These are phyloP conservation scores for Pisolithus tinctorius DNA, from an alignment of 768 basidiomycete species.

Conservation along the genomic window DNA sequence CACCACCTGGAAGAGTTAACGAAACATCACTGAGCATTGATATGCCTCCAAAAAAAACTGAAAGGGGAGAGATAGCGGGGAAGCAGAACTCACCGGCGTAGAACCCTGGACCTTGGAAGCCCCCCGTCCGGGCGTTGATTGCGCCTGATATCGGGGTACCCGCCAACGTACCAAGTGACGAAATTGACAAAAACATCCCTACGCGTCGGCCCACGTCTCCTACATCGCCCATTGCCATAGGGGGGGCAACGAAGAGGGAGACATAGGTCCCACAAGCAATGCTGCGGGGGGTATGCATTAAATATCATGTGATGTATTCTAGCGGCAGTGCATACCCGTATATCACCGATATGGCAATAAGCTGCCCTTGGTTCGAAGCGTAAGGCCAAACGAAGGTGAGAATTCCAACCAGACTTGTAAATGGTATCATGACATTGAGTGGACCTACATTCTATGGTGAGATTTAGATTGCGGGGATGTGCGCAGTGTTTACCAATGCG, in stretches of 20 bases:
- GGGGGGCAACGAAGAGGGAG: constrained; percentile 48
- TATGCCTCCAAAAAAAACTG: too few relatives aligned
- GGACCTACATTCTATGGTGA: constrained; percentile 36
- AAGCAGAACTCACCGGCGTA: constrained; percentile 14
- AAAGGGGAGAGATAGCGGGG: too few relatives aligned
- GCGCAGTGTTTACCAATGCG: constrained; percentile 31
- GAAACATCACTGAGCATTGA: too few relatives aligned
- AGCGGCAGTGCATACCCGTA: constrained; percentile 47
- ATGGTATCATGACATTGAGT: constrained; percentile 33
- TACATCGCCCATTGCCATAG: constrained; percentile 53
- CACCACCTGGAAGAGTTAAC: neutral
- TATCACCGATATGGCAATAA: constrained; percentile 48
- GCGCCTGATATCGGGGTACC: constrained; percentile 60
- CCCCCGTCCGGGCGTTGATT: constrained; percentile 42
- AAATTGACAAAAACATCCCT: constrained; percentile 57
- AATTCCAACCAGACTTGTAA: constrained; percentile 51
- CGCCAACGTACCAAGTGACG: constrained; percentile 55
- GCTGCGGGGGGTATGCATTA: constrained; percentile 23
- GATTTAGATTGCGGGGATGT: too few relatives aligned
- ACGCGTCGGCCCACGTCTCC: constrained; percentile 58
- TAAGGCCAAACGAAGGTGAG: constrained; percentile 50
- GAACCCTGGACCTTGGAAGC: constrained; percentile 45
- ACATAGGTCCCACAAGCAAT: constrained; percentile 59
- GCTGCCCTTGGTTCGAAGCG: constrained; percentile 39
- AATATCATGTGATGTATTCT: neutral